Conservation (phyloP, 768 basidiomycete species). For the Mycena vitilis region DNA sequence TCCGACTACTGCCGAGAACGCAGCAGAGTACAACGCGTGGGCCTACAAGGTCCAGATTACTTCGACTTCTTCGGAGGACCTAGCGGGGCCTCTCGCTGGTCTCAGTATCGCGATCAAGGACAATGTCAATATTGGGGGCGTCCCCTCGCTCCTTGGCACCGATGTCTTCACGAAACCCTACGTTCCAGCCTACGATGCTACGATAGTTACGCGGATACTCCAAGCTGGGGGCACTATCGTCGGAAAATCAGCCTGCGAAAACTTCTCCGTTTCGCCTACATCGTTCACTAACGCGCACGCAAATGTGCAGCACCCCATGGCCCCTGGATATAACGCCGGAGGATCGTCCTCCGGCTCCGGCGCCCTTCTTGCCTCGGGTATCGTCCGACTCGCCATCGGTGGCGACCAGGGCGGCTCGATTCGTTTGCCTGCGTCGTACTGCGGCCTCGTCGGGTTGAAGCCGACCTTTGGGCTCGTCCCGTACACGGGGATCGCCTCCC, state of each 20-base stretch:
- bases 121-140: constrained; percentile 64
- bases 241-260: constrained; percentile 82
- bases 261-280: constrained; percentile 70
- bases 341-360: constrained; percentile 53
- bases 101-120: constrained; percentile 69
- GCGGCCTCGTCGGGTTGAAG: constrained; percentile 57
- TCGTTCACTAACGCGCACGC: constrained; percentile 36
- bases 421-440: constrained; percentile 55
- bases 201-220: constrained; percentile 62
- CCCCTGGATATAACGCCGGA: constrained; percentile 48
- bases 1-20: constrained; percentile 29
- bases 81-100: constrained; percentile 39
- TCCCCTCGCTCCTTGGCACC: constrained; percentile 66
- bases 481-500: constrained; percentile 57
- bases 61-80: constrained; percentile 19
- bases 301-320: constrained; percentile 50
- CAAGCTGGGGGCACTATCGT: constrained; percentile 61
- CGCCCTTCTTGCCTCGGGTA: constrained; percentile 46
- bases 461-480: constrained; percentile 57
- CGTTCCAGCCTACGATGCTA: constrained; percentile 71
- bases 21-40: constrained; percentile 34
- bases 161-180: constrained; percentile 62
- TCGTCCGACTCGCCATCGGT: constrained; percentile 52
- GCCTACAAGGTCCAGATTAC: constrained; percentile 37
- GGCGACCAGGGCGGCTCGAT: constrained; percentile 58